A percentile compares a stretch with the other conserved stretches of the same genome.
These are phyloP conservation scores for Benincasa hispida DNA, from an alignment of 306 rosid genomes.

Conservation along the genomic window DNA sequence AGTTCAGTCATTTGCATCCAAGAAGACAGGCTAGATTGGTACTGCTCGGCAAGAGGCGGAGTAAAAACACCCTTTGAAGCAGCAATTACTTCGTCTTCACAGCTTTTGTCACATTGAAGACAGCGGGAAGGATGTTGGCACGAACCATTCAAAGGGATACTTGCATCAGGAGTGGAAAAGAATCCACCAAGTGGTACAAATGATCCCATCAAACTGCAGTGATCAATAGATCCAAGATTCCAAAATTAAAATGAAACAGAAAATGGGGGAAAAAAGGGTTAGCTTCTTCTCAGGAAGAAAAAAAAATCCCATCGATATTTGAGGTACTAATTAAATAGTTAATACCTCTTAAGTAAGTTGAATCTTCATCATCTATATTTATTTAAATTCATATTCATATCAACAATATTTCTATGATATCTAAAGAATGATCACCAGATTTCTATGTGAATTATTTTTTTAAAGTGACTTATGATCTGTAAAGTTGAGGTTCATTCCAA, in stretches of 20 bases:
- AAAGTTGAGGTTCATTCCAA: not conserved
- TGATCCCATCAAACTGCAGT: constrained; percentile 83
- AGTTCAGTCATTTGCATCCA: constrained; percentile 55
- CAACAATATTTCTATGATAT: not conserved
- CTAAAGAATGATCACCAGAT: not conserved
- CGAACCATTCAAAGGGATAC: constrained; percentile 34
- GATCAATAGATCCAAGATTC: constrained; percentile 2
- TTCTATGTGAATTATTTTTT: not conserved
- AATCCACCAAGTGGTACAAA: constrained; percentile 95
- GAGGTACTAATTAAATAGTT: not conserved
- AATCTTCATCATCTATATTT: not conserved
- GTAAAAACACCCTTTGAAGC: constrained; percentile 30
- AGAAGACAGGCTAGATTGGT: constrained; percentile 49
- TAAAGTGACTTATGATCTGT: not conserved
- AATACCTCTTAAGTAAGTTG: not conserved
- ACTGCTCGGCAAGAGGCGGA: constrained; percentile 34
- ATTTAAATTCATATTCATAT: not conserved
- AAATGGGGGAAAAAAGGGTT: not conserved
- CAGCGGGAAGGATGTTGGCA: constrained; percentile 27
- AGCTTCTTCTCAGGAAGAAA: not conserved
- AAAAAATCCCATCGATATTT: not conserved
- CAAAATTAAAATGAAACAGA: not conserved
- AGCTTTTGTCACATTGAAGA: constrained; percentile 33
- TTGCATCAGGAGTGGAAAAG: constrained; percentile 66
- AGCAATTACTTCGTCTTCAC: constrained; percentile 39